Evolutionary conservation across 148 eudicot genomes (phyloP).

Genomic region (Spergularia bocconei): DNA sequence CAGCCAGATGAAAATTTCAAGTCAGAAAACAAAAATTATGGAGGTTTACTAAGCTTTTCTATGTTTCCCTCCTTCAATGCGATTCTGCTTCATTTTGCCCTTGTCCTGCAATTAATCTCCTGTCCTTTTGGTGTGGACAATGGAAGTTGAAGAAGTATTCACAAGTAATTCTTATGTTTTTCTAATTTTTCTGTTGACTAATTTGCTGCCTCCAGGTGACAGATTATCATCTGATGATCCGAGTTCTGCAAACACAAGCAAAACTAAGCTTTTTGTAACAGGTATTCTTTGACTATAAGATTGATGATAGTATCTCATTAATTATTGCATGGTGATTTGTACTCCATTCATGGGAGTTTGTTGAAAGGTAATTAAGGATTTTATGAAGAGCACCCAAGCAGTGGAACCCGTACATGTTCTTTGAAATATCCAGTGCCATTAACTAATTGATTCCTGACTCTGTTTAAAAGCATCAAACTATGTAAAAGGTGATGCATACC

Average conservation of each 20-base stretch:
- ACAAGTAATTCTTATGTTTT: not conserved
- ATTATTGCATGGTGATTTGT: constrained; percentile 1
- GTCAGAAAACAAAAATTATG: constrained; percentile 56
- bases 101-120: too few species aligned
- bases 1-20: constrained; percentile 59
- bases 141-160: not conserved
- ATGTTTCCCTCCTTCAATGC: not conserved
- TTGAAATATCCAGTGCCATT: too few species aligned
- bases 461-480: too few species aligned
- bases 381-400: not conserved
- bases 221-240: constrained; percentile 30
- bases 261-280: constrained; percentile 88
- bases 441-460: too few species aligned
- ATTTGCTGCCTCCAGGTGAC: constrained; percentile 37
- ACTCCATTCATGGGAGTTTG: not conserved
- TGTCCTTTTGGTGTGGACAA: too few species aligned
- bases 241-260: constrained; percentile 40
- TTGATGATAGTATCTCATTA: not conserved
- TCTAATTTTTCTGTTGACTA: not conserved
- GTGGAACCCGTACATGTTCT: not conserved
- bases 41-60: constrained; percentile 51
- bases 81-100: too few species aligned
- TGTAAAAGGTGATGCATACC: too few species aligned
- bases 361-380: not conserved
- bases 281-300: constrained; percentile 38